Conservation (phyloP, 306 rosid genomes). For the Pyrus communis region DNA sequence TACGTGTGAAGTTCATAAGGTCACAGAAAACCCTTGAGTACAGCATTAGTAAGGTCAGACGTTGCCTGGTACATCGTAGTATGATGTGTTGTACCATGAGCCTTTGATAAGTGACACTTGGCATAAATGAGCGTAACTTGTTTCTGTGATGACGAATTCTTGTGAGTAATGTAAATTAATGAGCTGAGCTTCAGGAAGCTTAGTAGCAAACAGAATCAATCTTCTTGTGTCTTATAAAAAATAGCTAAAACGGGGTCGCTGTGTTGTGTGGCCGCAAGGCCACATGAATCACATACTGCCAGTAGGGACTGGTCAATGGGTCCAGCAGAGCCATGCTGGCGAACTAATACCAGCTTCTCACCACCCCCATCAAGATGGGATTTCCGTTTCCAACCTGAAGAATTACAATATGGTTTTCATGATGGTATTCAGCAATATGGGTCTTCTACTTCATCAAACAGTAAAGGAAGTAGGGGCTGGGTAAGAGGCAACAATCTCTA, state of each 20-base stretch:
- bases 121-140: constrained; percentile 5
- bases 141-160: background rate
- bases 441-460: constrained; percentile 62
- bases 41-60: background rate
- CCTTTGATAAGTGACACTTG: background rate
- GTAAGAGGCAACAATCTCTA: constrained; percentile 68
- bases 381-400: constrained; percentile 70
- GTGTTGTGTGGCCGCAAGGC: constrained; percentile 99
- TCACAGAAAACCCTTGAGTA: background rate
- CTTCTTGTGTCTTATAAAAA: constrained; percentile 33
- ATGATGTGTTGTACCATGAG: background rate
- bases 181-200: constrained; percentile 16
- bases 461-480: constrained; percentile 64
- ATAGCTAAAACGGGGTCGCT: constrained; percentile 99
- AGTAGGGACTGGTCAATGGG: constrained; percentile 93
- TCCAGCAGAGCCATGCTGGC: constrained; percentile 87
- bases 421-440: constrained; percentile 48
- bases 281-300: constrained; percentile 85
- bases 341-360: constrained; percentile 77
- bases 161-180: background rate
- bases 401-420: constrained; percentile 42
- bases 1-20: background rate
- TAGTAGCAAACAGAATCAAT: constrained; percentile 24
- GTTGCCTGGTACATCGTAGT: background rate
- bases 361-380: constrained; percentile 85